Percentiles rank a stretch among this genome's conserved stretches.
Evolutionary conservation across 2,329 filamentous ascomycete genomes (phyloP).

Genomic region (Ascochyta pisi): DNA sequence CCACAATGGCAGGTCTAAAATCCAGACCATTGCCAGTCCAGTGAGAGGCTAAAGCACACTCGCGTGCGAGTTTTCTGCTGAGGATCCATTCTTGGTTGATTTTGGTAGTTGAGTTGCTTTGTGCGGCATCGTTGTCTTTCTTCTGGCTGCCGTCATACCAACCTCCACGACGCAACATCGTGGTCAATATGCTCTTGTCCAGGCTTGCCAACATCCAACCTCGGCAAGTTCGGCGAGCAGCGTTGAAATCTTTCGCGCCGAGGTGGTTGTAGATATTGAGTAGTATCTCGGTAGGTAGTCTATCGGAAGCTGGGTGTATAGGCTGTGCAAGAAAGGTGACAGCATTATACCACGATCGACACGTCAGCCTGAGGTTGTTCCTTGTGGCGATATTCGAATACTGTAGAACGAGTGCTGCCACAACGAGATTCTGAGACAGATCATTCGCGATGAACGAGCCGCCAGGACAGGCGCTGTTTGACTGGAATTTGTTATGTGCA

Average conservation of each 20-base stretch:
- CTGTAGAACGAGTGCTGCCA: slow-evolving; percentile 11
- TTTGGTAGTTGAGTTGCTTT: background rate
- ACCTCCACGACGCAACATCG: slow-evolving; percentile 63
- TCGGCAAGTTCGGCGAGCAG: slow-evolving; percentile 66
- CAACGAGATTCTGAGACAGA: background rate
- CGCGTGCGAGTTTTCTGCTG: slow-evolving; percentile 57
- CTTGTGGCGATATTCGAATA: slow-evolving; percentile 23
- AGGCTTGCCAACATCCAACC: slow-evolving; percentile 66
- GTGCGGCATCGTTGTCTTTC: slow-evolving; percentile 22
- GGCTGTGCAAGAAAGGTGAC: slow-evolving; percentile 31
- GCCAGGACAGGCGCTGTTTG: background rate
- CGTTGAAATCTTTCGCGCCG: slow-evolving; percentile 62
- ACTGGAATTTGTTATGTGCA: background rate
- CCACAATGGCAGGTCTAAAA: slow-evolving; percentile 17
- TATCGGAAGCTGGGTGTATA: slow-evolving; percentile 35
- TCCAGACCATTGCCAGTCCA: slow-evolving; percentile 50
- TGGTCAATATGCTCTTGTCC: slow-evolving; percentile 57
- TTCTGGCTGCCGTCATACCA: slow-evolving; percentile 48
- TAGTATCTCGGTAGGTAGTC: slow-evolving; percentile 56
- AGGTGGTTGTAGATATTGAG: slow-evolving; percentile 30
- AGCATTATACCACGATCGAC: slow-evolving; percentile 44
- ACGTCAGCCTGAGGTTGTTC: slow-evolving; percentile 42
- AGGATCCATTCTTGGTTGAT: slow-evolving; percentile 47
- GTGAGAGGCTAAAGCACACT: slow-evolving; percentile 54
- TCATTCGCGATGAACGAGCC: background rate